Evolutionary conservation across 495 filamentous ascomycete genomes (phyloP), one percentile per base, ranked within the genome.

Genomic region (Aspergillus bridgeri): DNA sequence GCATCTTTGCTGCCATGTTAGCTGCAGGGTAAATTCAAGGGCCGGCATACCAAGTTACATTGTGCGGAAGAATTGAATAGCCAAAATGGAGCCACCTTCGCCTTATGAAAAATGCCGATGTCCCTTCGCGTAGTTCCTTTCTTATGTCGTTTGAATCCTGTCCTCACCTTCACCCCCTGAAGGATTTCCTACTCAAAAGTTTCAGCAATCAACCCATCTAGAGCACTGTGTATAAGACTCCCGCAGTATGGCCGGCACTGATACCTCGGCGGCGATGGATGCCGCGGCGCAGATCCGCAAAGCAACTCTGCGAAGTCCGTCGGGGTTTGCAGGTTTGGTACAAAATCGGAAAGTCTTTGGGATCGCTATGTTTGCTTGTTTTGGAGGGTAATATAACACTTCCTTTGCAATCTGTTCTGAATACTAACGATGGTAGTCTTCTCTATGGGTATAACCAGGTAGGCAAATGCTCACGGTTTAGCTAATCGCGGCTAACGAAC

Each of bases 301-400:
- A 58, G 76, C 86, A 70, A 77, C 74, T 38, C 80, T 91, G 56
- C 83, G 83, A 68, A 86, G 86, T 52, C 75, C 74, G 24, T 82
- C 82, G 51, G 88, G 89, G 1, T 85, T 86, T 7, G 65, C 73
- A 62, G 87, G 86, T 17, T 69, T 90, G 56, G 61, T 89, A 6
- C 85, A 84, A 70, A 91, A 90, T 65, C 78, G 82, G 57, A 83
- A 79, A 42, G 89, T 90, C 42, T 89, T 89, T 66, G 77, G 84
- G 48, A 84, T 91, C 59, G 86, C 87, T 5, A 76, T 83, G 66
- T 91, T 92, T 71, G 89, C 89, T 27, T 91, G 86, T 62, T 79
- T 91, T 48, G 88, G 89, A 60, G 87, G 88, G 61, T 64, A 74
- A 20, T 50, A 67, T 42, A 69, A 17, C 42, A 20, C 17, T 3